These are phyloP conservation scores for Setomelanomma holmii DNA, from an alignment of 2,329 filamentous ascomycete species.

Conservation along the genomic window DNA sequence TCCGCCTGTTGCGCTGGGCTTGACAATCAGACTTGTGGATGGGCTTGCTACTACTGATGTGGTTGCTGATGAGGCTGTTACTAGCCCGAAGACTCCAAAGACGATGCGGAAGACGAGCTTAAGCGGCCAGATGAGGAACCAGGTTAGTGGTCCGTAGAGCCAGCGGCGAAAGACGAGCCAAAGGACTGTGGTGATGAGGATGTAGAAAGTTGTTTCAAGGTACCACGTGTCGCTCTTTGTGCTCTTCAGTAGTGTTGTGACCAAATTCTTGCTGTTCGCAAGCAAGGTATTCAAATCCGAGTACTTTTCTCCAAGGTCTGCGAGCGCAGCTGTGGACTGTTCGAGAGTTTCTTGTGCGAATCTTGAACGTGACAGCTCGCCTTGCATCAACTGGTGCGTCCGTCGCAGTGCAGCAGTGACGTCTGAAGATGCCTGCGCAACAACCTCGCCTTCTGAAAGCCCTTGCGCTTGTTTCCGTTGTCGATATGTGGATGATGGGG, in stretches of 20 bases:
- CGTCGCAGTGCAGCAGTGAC: conserved; percentile 84
- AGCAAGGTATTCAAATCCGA: conserved; percentile 79
- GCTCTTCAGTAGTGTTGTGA: conserved; percentile 79
- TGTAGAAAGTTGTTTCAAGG: conserved; percentile 85
- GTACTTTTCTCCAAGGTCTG: conserved; percentile 81
- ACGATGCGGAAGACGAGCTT: conserved; percentile 68
- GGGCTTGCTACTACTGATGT: conserved; percentile 25
- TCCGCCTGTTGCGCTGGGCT: conserved; percentile 53
- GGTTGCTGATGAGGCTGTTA: conserved; percentile 38
- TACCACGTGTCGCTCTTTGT: conserved; percentile 99
- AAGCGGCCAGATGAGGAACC: conserved; percentile 85
- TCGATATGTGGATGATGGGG: conserved; percentile 45
- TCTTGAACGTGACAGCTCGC: conserved; percentile 82
- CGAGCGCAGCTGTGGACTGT: conserved; percentile 83
- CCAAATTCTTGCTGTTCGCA: conserved; percentile 73
- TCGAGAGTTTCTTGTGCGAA: conserved; percentile 90
- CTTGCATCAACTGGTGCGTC: conserved; percentile 85
- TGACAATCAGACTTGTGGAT: conserved; percentile 51
- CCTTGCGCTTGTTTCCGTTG: conserved; percentile 54
- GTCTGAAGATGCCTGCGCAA: conserved; percentile 77
- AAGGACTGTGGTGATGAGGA: conserved; percentile 75
- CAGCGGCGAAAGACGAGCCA: conserved; percentile 89
- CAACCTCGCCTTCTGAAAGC: conserved; percentile 73
- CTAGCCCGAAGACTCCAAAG: conserved; percentile 64
- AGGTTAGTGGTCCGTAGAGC: conserved; percentile 89